Evolutionary conservation across 306 rosid genomes (phyloP), one percentile per base, ranked within the genome.

Genomic region (Acacia crassicarpa): DNA sequence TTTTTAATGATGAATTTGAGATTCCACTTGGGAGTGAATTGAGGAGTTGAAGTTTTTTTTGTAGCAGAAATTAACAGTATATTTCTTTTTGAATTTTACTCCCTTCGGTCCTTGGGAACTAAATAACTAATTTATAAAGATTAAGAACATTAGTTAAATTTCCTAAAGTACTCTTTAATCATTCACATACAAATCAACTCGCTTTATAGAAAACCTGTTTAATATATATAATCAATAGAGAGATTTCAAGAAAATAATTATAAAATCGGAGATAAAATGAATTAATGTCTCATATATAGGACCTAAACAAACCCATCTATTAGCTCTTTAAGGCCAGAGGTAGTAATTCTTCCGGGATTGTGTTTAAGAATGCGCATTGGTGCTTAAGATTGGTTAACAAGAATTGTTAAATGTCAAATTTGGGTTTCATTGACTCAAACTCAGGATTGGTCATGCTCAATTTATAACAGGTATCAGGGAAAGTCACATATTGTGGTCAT

Each of bases 401-500:
- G 23, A 59, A 4, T 8, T 11, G 19, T 41, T 43, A 43, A 33
- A 56, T 27, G 16, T 30, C 38, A 30, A 27, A 27, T 62, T 14
- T 63, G 10, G 69, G 43, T 13, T 30, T 27, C 20, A 13, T 27
- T 62, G 38, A 27, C 38, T 25, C 14, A 27, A 74, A 81, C 44
- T 72, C 27, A 54, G 65, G 75, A 76, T 75, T 68, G 61, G 56
- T 41, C 75, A 76, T 59, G 67, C 67, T 63, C n/a, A 74, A 32
- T 45, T 15, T 38, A 38, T 38, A 83, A 80, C 86, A 94, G 98
- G 90, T 76, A 78, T 83, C 73, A 11, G 98, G 98, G 77, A 89
- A 69, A 45, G 84, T 95, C 62, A 91, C 94, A 3, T 95, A 91
- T 71, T 91, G 98, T 82, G 98, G 98, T 45, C 95, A 93, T 77